Base-by-base conservation (phyloP, 441 rosid species). In the Pelargonium cotyledonis region DNA sequence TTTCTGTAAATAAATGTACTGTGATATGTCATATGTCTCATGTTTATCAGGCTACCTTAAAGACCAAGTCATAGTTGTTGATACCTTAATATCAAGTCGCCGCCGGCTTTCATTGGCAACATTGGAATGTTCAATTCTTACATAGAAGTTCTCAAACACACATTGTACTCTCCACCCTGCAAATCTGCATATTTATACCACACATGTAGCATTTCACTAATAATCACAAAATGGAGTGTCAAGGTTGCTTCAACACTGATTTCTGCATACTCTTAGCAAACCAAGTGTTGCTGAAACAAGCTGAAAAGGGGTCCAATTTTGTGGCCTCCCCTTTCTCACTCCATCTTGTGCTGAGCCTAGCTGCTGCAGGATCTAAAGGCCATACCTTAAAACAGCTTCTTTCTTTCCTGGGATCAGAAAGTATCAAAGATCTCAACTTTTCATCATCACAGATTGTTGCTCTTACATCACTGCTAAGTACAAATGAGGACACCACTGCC, bases 341-440 rank as follows among this genome's bases (percentile, higher is more conserved):
- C 66, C 80, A 78, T 9, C 60, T 68, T 4, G 29, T 79, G 70
- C 14, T 82, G 65, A 78, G 83, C 79, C 65, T 84, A 11, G 29
- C 77, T 18, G 83, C 82, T 7, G 69, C 66, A 2, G 85, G 82
- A 44, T 71, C 80, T 6, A 67, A 9, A 7, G 85, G 88, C 3
- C 61, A 60, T 12, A 74, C 78, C 0, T 21, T 73, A 31, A 65
- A 72, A 10, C 78, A 78, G 43, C 74, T 81, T 38, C 81, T 80
- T 19, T 63, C 65, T 15, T 75, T 73, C 67, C 65, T 84, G 3
- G 66, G 66, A 6, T 53, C 75, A 5, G 44, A 49, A 12, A 68
- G 74, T 71, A 14, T 66, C 3, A 23, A 62, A 3, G 65, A 76
- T 12, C 73, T 84, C 46, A 76, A 67, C 3, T 15, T 29, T 14